A percentile compares a stretch with the other conserved stretches of the same genome.
Conservation (phyloP, 495 filamentous ascomycete genomes). For the Tetracladium marchalianum region DNA sequence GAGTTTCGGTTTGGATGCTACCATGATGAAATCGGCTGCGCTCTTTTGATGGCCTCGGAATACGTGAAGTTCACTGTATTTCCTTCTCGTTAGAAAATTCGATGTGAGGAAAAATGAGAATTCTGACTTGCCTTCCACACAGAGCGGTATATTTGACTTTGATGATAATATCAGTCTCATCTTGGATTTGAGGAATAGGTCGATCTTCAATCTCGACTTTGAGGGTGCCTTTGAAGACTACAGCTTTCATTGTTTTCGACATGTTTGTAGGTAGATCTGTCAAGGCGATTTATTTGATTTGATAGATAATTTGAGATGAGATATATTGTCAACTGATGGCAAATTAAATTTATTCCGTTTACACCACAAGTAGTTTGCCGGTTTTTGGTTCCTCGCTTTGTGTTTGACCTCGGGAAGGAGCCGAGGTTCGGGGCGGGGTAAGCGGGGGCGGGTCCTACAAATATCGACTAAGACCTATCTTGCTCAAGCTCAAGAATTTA, state of each 20-base stretch:
- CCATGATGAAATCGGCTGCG: conserved; percentile 48
- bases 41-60: conserved; percentile 73
- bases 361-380: too few relatives aligned
- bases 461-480: too few relatives aligned
- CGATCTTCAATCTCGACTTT: conserved; percentile 55
- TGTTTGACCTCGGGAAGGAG: too few relatives aligned
- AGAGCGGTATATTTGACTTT: conserved; percentile 80
- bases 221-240: conserved; percentile 57
- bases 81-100: conserved; percentile 2
- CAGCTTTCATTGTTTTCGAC: conserved; percentile 48
- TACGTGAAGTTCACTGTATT: conserved; percentile 71
- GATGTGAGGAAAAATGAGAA: conserved; percentile 1
- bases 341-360: too few relatives aligned
- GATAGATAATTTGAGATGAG: too few relatives aligned
- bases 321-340: too few relatives aligned
- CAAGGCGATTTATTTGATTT: neutral
- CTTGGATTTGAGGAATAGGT: conserved; percentile 54
- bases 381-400: too few relatives aligned
- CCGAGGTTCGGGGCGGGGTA: too few relatives aligned
- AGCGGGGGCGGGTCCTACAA: too few relatives aligned
- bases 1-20: neutral
- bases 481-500: too few relatives aligned
- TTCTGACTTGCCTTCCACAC: conserved; percentile 73
- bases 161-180: conserved; percentile 70
- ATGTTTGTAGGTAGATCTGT: conserved; percentile 2